These are phyloP conservation scores for Mycena filopes DNA, from an alignment of 768 basidiomycete species.

Conservation along the genomic window DNA sequence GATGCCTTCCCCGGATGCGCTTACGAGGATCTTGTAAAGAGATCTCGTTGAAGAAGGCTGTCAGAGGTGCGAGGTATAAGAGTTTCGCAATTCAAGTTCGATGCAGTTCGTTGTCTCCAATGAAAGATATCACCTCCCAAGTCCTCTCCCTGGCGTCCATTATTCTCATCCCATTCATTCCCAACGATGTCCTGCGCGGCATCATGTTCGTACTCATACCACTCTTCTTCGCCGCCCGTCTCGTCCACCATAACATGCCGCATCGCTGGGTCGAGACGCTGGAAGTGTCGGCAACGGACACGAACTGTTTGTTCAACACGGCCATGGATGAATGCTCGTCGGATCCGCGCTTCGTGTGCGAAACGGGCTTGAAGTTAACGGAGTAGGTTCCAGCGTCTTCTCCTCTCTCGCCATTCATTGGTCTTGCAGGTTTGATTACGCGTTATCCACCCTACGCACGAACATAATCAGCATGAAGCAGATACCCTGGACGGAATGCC, in stretches of 20 bases:
- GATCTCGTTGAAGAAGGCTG: too few species aligned
- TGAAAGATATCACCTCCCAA: conserved; percentile 1
- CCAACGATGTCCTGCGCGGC: neutral
- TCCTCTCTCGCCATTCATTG: too few species aligned
- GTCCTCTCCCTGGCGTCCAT: neutral
- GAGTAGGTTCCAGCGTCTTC: neutral
- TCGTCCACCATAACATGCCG: neutral
- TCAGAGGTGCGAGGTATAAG: too few species aligned
- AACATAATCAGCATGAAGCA: neutral
- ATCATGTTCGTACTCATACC: neutral
- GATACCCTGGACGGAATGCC: conserved; percentile 5
- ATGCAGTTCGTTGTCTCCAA: neutral
- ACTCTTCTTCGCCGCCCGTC: neutral
- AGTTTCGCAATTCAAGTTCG: too few species aligned
- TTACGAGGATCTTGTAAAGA: too few species aligned
- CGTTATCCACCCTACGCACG: neutral
- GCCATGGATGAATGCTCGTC: conserved; percentile 1
- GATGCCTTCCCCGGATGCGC: too few species aligned
- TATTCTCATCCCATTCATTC: conserved; percentile 4
- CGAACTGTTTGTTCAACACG: neutral
- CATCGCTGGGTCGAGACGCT: neutral
- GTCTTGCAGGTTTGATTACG: neutral
- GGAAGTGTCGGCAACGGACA: neutral
- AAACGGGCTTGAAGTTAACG: conserved; percentile 1
- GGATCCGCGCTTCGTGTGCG: conserved; percentile 9